Percentiles rank a stretch among this genome's conserved stretches.
Conservation (phyloP, 2,329 filamentous ascomycete species). For the Ascochyta pisi region DNA sequence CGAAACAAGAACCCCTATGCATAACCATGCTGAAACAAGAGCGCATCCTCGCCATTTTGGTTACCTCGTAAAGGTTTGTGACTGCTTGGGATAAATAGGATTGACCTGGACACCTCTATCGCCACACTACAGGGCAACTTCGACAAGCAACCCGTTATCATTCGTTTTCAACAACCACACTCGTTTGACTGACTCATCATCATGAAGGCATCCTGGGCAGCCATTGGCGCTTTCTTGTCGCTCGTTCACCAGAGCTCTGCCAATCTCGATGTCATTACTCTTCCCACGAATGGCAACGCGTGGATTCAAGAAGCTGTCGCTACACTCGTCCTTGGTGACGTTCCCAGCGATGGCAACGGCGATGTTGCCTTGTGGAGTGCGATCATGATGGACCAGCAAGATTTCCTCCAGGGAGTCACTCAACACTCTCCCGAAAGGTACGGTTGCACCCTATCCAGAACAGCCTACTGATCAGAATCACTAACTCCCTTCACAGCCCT, state of each 20-base stretch:
- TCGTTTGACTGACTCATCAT: not conserved
- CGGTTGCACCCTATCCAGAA: not conserved
- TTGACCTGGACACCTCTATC: no score
- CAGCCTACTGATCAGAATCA: not conserved
- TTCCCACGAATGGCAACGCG: slow-evolving; percentile 19
- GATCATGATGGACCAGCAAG: slow-evolving; percentile 33
- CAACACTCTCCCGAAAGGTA: slow-evolving; percentile 28
- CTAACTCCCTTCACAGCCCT: slow-evolving; percentile 1
- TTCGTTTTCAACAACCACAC: not conserved
- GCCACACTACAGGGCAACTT: no score
- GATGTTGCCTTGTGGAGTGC: slow-evolving; percentile 34
- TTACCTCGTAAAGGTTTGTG: not conserved
- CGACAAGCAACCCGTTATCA: not conserved
- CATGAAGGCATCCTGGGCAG: slow-evolving; percentile 19
- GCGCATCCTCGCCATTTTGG: not conserved
- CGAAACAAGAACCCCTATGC: slow-evolving; percentile 1
- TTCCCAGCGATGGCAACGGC: slow-evolving; percentile 26
- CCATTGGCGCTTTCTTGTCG: slow-evolving; percentile 18
- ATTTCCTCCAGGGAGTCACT: slow-evolving; percentile 35
- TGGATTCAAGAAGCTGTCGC: slow-evolving; percentile 28
- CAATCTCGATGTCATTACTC: slow-evolving; percentile 31
- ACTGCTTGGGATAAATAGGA: not conserved
- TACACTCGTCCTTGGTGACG: slow-evolving; percentile 29
- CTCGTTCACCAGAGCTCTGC: slow-evolving; percentile 20
- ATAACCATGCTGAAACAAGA: slow-evolving; percentile 2